Evolutionary conservation across 1,284 basidiomycete genomes (phyloP).

Genomic region (Takashimella tepidaria): DNA sequence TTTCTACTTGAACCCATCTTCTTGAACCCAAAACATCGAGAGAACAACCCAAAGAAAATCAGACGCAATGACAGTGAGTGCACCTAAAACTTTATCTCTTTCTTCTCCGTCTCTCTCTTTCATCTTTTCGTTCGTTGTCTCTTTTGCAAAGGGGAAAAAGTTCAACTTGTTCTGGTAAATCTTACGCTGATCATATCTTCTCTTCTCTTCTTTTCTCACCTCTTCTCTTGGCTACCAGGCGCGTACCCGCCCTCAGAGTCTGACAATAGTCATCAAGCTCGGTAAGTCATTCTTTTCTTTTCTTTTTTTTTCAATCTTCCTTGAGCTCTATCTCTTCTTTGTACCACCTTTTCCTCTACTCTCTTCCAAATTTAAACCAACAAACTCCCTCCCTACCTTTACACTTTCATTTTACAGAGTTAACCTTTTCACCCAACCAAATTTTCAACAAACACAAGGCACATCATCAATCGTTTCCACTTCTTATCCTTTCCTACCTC

Average conservation of each 20-base stretch:
- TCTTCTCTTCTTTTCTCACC: background rate
- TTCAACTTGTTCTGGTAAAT: too few relatives aligned
- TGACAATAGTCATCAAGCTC: slow-evolving; percentile 80
- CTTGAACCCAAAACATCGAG: too few relatives aligned
- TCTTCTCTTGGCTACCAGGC: background rate
- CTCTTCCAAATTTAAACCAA: background rate
- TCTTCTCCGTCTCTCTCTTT: too few relatives aligned
- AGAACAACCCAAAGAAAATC: too few relatives aligned
- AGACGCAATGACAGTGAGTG: too few relatives aligned
- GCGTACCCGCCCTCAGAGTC: background rate
- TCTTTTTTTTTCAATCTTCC: background rate
- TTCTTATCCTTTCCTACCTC: slow-evolving; percentile 73
- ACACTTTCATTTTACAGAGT: background rate
- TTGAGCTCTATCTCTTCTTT: too few relatives aligned
- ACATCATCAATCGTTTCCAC: slow-evolving; percentile 93
- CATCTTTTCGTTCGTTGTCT: too few relatives aligned
- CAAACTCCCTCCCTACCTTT: background rate
- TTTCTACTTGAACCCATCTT: too few relatives aligned
- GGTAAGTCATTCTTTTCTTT: slow-evolving; percentile 51
- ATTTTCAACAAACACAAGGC: slow-evolving; percentile 51
- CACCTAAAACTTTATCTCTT: too few relatives aligned
- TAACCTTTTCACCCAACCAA: background rate
- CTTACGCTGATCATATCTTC: too few relatives aligned
- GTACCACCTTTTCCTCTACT: background rate
- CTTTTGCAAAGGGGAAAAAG: too few relatives aligned